Percentiles rank a stretch among this genome's conserved stretches.
Evolutionary conservation across 1,284 basidiomycete species (phyloP).

Genomic region (Trichosporon inkin): DNA sequence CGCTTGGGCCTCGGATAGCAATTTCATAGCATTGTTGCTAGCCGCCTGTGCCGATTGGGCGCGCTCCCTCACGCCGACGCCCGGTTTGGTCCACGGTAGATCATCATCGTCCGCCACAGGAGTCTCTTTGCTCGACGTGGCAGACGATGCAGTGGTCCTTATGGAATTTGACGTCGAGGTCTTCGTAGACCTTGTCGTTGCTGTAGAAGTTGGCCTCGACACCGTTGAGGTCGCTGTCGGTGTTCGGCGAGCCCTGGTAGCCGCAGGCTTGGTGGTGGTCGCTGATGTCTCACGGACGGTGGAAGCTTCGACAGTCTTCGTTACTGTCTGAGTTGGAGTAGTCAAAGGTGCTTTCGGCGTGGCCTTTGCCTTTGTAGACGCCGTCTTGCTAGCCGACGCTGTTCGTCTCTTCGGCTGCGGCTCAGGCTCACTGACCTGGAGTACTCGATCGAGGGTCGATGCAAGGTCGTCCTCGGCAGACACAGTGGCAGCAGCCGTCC

Average conservation of each 20-base stretch:
- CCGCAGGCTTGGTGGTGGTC: not conserved
- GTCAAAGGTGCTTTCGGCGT: not conserved
- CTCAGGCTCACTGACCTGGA: not conserved
- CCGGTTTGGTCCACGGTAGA: slow-evolving; percentile 14
- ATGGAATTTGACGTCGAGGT: not conserved
- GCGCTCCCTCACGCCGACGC: slow-evolving; percentile 15
- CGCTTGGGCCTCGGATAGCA: slow-evolving; percentile 9
- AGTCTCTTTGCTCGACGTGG: not conserved
- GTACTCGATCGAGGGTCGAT: not conserved
- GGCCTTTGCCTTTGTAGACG: not conserved
- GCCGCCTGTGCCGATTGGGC: slow-evolving; percentile 17
- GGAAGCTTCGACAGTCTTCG: not conserved
- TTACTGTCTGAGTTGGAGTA: not conserved
- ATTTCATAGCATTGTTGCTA: slow-evolving; percentile 10
- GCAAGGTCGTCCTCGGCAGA: not conserved
- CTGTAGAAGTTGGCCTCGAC: not conserved
- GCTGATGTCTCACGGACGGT: not conserved
- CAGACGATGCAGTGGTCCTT: not conserved
- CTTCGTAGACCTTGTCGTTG: not conserved
- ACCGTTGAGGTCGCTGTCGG: not conserved
- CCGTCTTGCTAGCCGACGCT: not conserved
- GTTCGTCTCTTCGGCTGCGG: not conserved
- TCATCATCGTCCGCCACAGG: not conserved
- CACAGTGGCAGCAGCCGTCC: not conserved
- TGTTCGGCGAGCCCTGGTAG: not conserved